A percentile compares a stretch with the other conserved stretches of the same genome.
These are phyloP conservation scores for Salicornia ramosissima DNA, from an alignment of 148 eudicot genomes.

Conservation along the genomic window DNA sequence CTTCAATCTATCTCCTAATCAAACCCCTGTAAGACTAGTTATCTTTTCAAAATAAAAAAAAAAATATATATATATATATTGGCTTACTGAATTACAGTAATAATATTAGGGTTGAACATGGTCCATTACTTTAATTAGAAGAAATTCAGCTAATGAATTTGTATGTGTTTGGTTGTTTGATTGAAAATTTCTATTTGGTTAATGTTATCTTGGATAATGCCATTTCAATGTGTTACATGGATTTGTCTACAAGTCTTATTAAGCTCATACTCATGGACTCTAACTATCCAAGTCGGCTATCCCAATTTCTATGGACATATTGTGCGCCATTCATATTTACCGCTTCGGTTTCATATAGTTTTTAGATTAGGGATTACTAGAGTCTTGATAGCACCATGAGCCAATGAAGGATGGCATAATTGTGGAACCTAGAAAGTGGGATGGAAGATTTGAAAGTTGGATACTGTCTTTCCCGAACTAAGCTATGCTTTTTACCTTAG, in stretches of 20 bases:
- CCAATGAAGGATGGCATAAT: neutral
- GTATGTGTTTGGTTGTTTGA: neutral
- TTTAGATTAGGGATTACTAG: neutral
- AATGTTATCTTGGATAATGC: neutral
- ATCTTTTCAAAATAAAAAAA: constrained; percentile 32
- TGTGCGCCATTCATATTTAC: neutral
- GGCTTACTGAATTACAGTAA: neutral
- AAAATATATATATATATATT: too few relatives aligned
- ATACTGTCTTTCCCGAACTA: neutral
- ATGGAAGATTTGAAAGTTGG: neutral
- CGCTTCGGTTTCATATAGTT: neutral
- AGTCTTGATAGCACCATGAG: neutral
- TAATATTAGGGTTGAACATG: too few relatives aligned
- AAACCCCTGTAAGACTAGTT: constrained; percentile 59
- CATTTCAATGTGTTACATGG: neutral
- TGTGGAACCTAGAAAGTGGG: neutral
- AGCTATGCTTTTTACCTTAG: neutral
- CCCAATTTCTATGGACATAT: neutral
- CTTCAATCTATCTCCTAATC: constrained; percentile 70
- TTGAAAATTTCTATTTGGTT: neutral
- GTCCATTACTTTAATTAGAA: neutral
- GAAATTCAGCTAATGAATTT: neutral
- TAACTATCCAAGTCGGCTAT: neutral
- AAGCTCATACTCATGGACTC: neutral
- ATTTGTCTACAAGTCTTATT: neutral